phyloP scores from a whole-genome alignment of 257 asterid species.

The Mentha longifolia region DNA sequence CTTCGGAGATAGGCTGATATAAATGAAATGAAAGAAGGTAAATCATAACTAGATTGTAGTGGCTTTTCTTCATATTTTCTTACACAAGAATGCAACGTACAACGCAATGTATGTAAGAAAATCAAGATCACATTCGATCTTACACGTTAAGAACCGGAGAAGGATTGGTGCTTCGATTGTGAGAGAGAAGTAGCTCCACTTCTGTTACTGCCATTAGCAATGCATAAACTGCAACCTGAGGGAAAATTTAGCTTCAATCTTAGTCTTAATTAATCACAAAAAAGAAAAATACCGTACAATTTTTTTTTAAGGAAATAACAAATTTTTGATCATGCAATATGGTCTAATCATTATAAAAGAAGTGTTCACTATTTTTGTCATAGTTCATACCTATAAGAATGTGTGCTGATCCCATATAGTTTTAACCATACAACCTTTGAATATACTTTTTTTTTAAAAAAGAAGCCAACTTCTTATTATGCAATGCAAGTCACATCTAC shows the following conservation, averaged over 20 bases:
- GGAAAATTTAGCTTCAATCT: not conserved
- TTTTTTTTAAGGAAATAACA: not conserved
- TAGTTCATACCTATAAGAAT: no score
- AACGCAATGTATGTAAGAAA: not conserved
- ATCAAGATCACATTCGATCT: not conserved
- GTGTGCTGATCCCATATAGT: not conserved
- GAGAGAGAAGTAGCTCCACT: constrained; percentile 11
- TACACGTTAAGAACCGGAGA: constrained; percentile 19
- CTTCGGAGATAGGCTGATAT: not conserved
- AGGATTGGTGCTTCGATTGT: constrained; percentile 15
- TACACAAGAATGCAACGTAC: not conserved
- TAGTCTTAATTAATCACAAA: no score
- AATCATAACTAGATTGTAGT: not conserved
- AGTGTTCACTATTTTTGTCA: not conserved
- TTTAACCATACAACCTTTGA: not conserved
- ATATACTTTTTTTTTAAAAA: not conserved
- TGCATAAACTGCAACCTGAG: constrained; percentile 19
- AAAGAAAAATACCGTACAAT: no score
- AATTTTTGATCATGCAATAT: not conserved
- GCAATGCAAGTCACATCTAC: not conserved
- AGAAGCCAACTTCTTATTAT: not conserved
- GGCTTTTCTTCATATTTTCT: not conserved
- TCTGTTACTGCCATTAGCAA: constrained; percentile 20
- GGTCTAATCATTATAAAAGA: not conserved
- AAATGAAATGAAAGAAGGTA: not conserved